phyloP scores from a whole-genome alignment of 164 flowering plant species.

The Vitis amurensis region DNA sequence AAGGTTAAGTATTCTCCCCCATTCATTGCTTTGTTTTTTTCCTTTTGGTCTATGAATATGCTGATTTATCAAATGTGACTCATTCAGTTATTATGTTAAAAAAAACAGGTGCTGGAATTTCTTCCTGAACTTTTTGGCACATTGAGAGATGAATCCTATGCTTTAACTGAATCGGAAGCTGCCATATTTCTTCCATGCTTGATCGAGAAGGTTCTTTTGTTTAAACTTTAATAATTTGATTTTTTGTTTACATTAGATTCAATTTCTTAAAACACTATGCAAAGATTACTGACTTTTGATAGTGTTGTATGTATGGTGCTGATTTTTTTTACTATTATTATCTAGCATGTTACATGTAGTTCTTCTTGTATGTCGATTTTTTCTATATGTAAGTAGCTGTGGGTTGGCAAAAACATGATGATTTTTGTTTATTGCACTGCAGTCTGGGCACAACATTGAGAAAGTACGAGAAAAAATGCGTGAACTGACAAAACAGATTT shows the following conservation, averaged over 20 bases:
- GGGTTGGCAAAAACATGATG: neutral
- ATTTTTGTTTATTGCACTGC: slow-evolving; percentile 23
- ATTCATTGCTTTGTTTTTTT: slow-evolving; percentile 1
- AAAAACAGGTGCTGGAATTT: slow-evolving; percentile 81
- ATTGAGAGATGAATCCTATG: slow-evolving; percentile 71
- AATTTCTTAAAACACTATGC: neutral
- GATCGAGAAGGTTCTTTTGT: slow-evolving; percentile 76
- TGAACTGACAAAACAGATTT: slow-evolving; percentile 78
- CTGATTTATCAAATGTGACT: neutral
- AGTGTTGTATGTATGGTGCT: neutral
- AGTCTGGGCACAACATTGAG: slow-evolving; percentile 98
- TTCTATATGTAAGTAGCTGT: neutral
- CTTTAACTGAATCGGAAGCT: slow-evolving; percentile 91
- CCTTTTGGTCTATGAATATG: neutral
- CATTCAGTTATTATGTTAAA: neutral
- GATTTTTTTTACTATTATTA: neutral
- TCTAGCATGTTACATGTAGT: neutral
- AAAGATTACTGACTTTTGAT: neutral
- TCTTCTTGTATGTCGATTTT: neutral
- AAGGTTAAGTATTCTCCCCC: slow-evolving; percentile 52
- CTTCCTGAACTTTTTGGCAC: slow-evolving; percentile 82
- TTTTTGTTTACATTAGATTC: neutral
- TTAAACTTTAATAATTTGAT: neutral
- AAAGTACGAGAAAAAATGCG: slow-evolving; percentile 92
- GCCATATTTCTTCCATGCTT: slow-evolving; percentile 94